Percentiles rank a stretch among this genome's conserved stretches.
Evolutionary conservation across 768 basidiomycete genomes (phyloP).

Genomic region (Suillus weaverae): DNA sequence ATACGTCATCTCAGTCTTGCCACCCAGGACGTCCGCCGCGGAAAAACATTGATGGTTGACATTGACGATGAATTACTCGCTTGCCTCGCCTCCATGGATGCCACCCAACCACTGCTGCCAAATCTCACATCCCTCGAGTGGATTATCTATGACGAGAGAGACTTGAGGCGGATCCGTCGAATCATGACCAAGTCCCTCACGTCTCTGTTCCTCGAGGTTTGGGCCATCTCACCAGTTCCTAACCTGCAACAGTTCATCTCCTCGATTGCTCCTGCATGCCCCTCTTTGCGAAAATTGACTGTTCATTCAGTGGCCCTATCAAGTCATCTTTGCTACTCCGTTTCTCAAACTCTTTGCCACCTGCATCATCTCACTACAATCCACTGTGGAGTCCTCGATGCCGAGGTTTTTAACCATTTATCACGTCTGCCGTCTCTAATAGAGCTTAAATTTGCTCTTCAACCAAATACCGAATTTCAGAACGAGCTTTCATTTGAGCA

Average conservation of each 20-base stretch:
- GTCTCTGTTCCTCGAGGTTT: not conserved
- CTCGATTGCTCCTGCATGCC: not conserved
- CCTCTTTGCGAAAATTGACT: not conserved
- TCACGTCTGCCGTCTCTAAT: constrained; percentile 22
- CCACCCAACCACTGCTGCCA: constrained; percentile 24
- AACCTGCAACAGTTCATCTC: not conserved
- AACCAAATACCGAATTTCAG: not conserved
- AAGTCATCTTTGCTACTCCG: not conserved
- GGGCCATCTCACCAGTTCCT: not conserved
- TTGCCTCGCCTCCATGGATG: constrained; percentile 2
- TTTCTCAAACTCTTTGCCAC: constrained; percentile 2
- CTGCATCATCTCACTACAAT: constrained; percentile 7
- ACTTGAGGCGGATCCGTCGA: not conserved
- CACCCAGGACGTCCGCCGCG: not conserved
- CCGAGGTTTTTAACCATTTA: constrained; percentile 23
- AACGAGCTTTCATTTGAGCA: not conserved
- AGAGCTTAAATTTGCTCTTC: not conserved
- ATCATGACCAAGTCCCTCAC: constrained; percentile 1
- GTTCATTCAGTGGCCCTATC: not conserved
- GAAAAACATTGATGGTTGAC: not conserved
- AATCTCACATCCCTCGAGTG: constrained; percentile 29
- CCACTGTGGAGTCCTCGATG: constrained; percentile 13
- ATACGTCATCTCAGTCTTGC: constrained; percentile 2
- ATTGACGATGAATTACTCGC: constrained; percentile 1
- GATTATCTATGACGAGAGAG: constrained; percentile 4